Base-by-base conservation (phyloP, 2,329 filamentous ascomycete species). In the Colletotrichum falcatum region DNA sequence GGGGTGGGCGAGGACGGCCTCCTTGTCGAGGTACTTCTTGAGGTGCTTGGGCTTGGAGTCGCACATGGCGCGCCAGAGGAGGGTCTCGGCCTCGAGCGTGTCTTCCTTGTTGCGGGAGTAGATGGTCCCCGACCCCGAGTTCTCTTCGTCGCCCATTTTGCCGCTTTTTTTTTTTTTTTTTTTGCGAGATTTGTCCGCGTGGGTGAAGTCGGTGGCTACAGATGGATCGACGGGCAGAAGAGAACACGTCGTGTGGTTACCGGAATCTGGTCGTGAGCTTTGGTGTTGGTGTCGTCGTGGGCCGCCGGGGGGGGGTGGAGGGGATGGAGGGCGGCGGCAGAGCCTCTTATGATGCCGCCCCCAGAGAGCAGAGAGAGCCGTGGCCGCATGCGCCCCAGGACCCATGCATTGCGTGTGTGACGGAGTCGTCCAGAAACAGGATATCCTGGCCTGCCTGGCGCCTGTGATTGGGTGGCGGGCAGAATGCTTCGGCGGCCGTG, bases 61-160 rank as follows among this genome's bases (percentile, higher is more conserved):
- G 59, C 79, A 80, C 62, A 80, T 76, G 61, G 77, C 78, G 39
- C 78, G 74, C 79, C 79, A 80, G 66, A 80, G 78, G 39, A 80
- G 77, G 26, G 78, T 77, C 20, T 76, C 76, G 44, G 78, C 79
- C 63, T 80, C 79, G 73, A 79, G 74, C 7, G 79, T 78, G 71
- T 78, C 78, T 39, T 79, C 77, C 69, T 76, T 79, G 76, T 80
- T 80, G 74, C 79, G 79, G 74, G 74, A 68, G 73, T 73, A 75
- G 74, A 80, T 80, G 53, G 75, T 73, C 37, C 68, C 68, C 28
- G 48, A 46, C 30, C 66, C 70, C 1, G 63, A 12, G 58, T 59
- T 65, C 26, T 61, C 53, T 6, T 71, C 68, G 64, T 68, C 68
- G 63, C 56, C 58, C 68, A 71, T 71, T 18, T 28, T 68, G 44